Evolutionary conservation across 2,329 filamentous ascomycete species (phyloP), one percentile per base, ranked within the genome.

Genomic region (Ceratocystis huliohia): DNA sequence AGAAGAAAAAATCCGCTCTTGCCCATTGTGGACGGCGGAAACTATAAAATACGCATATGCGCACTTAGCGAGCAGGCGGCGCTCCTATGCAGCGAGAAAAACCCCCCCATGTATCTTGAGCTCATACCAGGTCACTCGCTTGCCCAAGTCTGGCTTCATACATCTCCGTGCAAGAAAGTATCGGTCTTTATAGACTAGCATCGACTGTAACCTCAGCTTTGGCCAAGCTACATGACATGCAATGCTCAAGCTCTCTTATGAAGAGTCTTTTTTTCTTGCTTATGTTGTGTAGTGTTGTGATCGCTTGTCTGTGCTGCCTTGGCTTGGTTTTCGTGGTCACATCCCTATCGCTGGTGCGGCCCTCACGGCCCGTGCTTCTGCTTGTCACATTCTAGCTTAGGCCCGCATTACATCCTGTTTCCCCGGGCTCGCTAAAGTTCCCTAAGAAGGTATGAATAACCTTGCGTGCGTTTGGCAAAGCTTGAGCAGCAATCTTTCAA

Each of bases 351-450:
- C 53, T 25, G 22, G 15, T 28, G 25, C 53, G 53, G 15, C 22
- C 53, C 25, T 25, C 25, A 33, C 53, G 22, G 25, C 28, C 53
- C 53, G 53, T 57, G 53, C 22, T 57, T 57, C 22, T 33, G 53
- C 22, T 57, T 57, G 53, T 33, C 48, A 50, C n/a, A 50, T 50
- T 57, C 13, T 28, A 57, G 28, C 20, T 28, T 6, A 33, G 53
- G 22, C 53, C 53, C 53, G 53, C 53, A 57, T 57, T 17, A 57
- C 53, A 30, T 57, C 22, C 53, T 33, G 25, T 33, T 57, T 57
- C 53, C 53, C 53, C 53, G 22, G 20, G 53, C 53, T 57, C 53
- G 53, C 53, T 57, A 57, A 57, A 30, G 13, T 25, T 57, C 53
- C 53, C 53, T 13, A 57, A 57, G 53, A 33, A 30, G 53, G 53